phyloP scores from a whole-genome alignment of 2,329 filamentous ascomycete species.

The Cladorrhinum sp. region DNA sequence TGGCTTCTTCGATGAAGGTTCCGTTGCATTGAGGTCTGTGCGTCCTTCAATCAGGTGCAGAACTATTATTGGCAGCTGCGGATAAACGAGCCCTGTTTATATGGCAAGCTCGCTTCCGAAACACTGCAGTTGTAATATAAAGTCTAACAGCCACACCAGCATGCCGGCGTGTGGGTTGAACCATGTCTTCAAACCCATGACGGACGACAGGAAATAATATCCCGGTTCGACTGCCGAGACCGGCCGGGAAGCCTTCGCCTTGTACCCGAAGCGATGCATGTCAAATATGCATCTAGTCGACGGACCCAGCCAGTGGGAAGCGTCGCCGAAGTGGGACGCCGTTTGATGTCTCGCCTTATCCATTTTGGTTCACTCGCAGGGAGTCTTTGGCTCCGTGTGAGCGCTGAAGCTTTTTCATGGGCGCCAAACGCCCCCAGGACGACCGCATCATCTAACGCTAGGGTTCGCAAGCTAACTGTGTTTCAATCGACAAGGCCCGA shows the following conservation, averaged over 20 bases:
- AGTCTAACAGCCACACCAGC: background rate
- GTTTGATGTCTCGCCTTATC: slow-evolving; percentile 14
- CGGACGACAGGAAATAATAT: background rate
- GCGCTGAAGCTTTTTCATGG: background rate
- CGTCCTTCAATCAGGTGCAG: background rate
- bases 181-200: background rate
- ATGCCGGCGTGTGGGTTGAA: background rate
- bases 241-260: slow-evolving; percentile 14
- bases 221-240: slow-evolving; percentile 9
- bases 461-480: slow-evolving; percentile 5
- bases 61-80: background rate
- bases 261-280: slow-evolving; percentile 15
- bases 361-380: slow-evolving; percentile 15
- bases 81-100: background rate
- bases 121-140: background rate
- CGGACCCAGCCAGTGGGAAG: slow-evolving; percentile 25
- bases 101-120: background rate
- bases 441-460: background rate
- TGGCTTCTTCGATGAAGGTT: background rate
- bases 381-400: slow-evolving; percentile 16
- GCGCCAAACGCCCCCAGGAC: background rate
- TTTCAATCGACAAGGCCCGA: slow-evolving; percentile 21
- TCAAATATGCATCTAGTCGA: slow-evolving; percentile 16
- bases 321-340: slow-evolving; percentile 20
- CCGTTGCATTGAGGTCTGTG: background rate